Evolutionary conservation across 1,139 yeast genomes (phyloP), one percentile per base, ranked within the genome.

Genomic region (Scheffersomyces illinoinensis): DNA sequence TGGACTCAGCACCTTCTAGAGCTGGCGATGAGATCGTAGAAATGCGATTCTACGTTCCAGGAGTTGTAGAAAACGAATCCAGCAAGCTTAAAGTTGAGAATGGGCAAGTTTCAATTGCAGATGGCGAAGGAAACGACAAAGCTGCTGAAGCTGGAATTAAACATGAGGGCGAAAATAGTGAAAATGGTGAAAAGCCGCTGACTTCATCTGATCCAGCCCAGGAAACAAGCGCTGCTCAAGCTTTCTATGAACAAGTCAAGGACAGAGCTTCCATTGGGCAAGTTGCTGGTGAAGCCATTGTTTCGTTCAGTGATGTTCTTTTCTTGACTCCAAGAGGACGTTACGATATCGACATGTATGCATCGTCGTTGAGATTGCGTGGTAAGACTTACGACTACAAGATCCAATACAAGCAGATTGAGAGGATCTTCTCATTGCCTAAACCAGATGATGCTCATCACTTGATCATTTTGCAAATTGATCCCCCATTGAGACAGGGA

Each of bases 311-410:
- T 57, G 98, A 93, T 69, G 89, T 93, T 12, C 83, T 95, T 71
- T 93, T 95, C 83, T 86, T 96, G 61, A 96, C 99, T 0, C 99
- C 99, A 67, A 88, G 97, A 84, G 99, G 99, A 67, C 95, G 99
- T 75, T 95, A 93, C 75, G 99, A 96, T 73, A 90, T 95, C 67
- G 98, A 93, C 74, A 90, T 95, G 89, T 95, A 91, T 76, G 88
- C 92, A 53, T 85, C 87, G 33, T 91, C 96, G 53, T 85, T 96
- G 76, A 88, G 99, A 73, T 83, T 95, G 59, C 88, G 99, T 70
- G 99, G 99, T 74, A 95, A 95, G 76, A 95, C 99, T 3, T 95
- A 96, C 76, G 99, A 95, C 75, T 96, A 95, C 83, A 96, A 95
- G 77, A 85, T 96, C 61, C 97, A 91, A 72, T 95, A 91, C 76